These are phyloP conservation scores for Begonia fuchsioides DNA, from an alignment of 306 rosid genomes.

Conservation along the genomic window DNA sequence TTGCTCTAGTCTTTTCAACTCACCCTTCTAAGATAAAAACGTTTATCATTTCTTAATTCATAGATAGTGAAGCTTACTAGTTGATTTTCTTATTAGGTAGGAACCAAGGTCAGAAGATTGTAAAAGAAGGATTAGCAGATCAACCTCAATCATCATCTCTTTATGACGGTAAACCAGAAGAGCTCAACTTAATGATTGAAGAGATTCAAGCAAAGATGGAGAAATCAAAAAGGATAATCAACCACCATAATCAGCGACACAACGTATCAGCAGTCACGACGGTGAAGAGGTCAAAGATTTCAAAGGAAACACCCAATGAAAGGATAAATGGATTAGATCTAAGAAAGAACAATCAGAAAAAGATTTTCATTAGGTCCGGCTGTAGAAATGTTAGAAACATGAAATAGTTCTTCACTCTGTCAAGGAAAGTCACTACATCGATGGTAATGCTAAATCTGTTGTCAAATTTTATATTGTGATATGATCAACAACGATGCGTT, in stretches of 20 bases:
- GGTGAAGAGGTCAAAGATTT: constrained; percentile 21
- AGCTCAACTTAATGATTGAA: constrained; percentile 28
- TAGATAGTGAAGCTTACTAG: constrained; percentile 6
- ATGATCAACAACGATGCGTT: too few relatives aligned
- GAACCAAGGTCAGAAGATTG: constrained; percentile 24
- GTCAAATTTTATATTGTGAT: background rate
- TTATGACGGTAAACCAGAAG: constrained; percentile 18
- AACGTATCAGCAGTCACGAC: constrained; percentile 23
- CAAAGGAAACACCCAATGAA: constrained; percentile 22
- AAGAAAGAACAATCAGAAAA: constrained; percentile 26
- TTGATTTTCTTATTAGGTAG: constrained; percentile 33
- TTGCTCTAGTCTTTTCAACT: too few relatives aligned
- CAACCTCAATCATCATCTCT: constrained; percentile 17
- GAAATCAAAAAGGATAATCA: constrained; percentile 20
- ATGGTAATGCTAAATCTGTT: too few relatives aligned
- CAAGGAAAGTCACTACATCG: too few relatives aligned
- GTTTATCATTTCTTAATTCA: background rate
- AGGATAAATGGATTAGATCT: constrained; percentile 22
- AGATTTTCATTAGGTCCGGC: constrained; percentile 60
- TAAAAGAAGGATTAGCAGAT: constrained; percentile 26
- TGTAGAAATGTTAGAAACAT: constrained; percentile 13
- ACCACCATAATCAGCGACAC: constrained; percentile 20
- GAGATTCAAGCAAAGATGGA: constrained; percentile 26
- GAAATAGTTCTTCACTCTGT: too few relatives aligned
- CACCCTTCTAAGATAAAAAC: too few relatives aligned